Percentiles rank a stretch among this genome's conserved stretches.
phyloP scores from a whole-genome alignment of 306 rosid species.

The Sphenostylis stenocarpa region DNA sequence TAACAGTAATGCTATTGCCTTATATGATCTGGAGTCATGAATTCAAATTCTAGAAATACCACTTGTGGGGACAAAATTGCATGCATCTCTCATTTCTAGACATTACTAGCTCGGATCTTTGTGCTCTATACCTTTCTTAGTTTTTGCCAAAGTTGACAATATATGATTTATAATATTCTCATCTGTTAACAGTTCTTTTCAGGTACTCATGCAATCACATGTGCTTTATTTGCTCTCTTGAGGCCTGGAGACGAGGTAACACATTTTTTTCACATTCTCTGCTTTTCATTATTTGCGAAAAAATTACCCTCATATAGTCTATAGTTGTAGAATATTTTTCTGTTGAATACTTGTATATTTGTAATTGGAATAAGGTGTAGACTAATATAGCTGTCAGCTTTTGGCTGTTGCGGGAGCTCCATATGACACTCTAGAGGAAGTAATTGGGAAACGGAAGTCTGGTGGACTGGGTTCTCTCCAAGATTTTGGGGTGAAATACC shows the following conservation, averaged over 20 bases:
- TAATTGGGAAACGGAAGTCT: constrained; percentile 88
- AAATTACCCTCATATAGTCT: constrained; percentile 7
- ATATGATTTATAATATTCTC: constrained; percentile 21
- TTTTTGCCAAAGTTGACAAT: background rate
- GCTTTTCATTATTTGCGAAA: constrained; percentile 25
- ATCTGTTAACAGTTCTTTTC: constrained; percentile 78
- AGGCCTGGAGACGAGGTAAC: constrained; percentile 98
- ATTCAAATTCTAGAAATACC: background rate
- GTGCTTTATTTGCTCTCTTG: constrained; percentile 79
- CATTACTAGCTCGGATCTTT: background rate
- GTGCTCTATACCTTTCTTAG: background rate
- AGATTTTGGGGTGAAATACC: constrained; percentile 86
- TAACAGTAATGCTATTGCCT: background rate
- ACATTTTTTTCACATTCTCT: constrained; percentile 19
- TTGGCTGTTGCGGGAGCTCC: constrained; percentile 99
- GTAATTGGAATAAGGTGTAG: constrained; percentile 33
- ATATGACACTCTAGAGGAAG: constrained; percentile 92
- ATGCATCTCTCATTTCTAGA: background rate
- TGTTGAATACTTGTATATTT: constrained; percentile 10
- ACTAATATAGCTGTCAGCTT: constrained; percentile 72
- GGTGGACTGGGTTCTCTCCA: constrained; percentile 82
- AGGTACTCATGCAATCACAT: constrained; percentile 95
- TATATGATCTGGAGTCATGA: background rate
- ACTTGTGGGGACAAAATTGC: background rate
- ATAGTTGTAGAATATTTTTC: background rate